Evolutionary conservation across 306 rosid species (phyloP).

Genomic region (Cucurbita moschata): DNA sequence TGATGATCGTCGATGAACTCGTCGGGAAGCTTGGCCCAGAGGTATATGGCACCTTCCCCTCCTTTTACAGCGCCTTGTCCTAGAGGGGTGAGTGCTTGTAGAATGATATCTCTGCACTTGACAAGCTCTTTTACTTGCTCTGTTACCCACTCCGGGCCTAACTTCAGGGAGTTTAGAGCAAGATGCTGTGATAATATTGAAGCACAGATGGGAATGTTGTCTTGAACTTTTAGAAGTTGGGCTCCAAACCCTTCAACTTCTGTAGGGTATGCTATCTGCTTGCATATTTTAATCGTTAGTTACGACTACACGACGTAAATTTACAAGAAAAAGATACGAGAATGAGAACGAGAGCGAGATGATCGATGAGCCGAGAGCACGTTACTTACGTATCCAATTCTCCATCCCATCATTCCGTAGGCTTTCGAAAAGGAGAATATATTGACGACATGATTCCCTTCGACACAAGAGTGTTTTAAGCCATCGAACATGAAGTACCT

Average conservation of each 20-base stretch:
- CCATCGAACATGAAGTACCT: conserved; percentile 95
- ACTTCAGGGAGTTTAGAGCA: conserved; percentile 64
- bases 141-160: conserved; percentile 70
- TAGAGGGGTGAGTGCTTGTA: conserved; percentile 58
- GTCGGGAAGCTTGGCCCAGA: conserved; percentile 90
- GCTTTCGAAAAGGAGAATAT: conserved; percentile 93
- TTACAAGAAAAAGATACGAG: not conserved
- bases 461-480: conserved; percentile 67
- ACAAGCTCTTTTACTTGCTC: conserved; percentile 51
- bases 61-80: conserved; percentile 77
- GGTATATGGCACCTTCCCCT: conserved; percentile 90
- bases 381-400: conserved; percentile 86
- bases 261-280: conserved; percentile 94
- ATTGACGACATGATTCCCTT: conserved; percentile 79
- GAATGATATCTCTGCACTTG: conserved; percentile 45
- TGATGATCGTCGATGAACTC: conserved; percentile 31
- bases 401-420: conserved; percentile 99
- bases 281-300: not conserved
- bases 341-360: not conserved
- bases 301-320: not conserved
- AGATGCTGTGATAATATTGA: conserved; percentile 74
- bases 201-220: conserved; percentile 98
- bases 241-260: conserved; percentile 55
- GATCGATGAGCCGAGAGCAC: not conserved
- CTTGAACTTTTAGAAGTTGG: conserved; percentile 92